Evolutionary conservation across 2,329 filamentous ascomycete genomes (phyloP), one percentile per base, ranked within the genome.

Genomic region (Trichocomaceae sp.): DNA sequence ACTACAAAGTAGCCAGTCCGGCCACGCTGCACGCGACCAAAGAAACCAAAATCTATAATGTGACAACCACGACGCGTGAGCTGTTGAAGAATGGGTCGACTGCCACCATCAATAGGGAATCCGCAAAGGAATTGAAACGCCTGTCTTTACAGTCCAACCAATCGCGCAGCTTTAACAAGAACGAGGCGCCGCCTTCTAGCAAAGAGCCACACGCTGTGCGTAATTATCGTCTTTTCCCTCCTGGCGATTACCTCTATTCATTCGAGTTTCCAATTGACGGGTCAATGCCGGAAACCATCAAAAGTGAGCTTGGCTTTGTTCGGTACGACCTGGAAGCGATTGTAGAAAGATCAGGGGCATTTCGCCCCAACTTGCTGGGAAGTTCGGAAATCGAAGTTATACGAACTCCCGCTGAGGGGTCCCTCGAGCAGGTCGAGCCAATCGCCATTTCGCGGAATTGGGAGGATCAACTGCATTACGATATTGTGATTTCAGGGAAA

Each of bases 401-500:
- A 52, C 85, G 91, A 45, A 84, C 93, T 3, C 91, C 91, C 0
- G 84, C 92, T 48, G 90, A 95, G 71, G 83, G 90, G 46, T 96
- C 90, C 0, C 77, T 96, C 22, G 91, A 96, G 70, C 90, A 90
- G 70, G 86, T 90, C 23, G 91, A 96, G 67, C 91, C 91, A 2
- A 96, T 96, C 63, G 92, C 90, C 10, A 96, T 96, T 65, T 92
- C 88, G 60, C 80, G 91, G 19, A 90, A 89, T 59, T 96, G 91
- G 91, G 91, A 96, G 68, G 90, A 96, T 62, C 91, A 96, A 66
- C 77, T 96, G 31, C 90, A 95, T 65, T 96, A 96, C 72, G 91
- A 96, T 64, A 96, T 96, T 62, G 86, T 96, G 67, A 95, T 96
- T 53, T 96, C 90, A 1, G 91, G 91, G 53, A 96, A 96, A 77